These are phyloP conservation scores for Azolla pinnata DNA, from an alignment of 75 land plant species.

Conservation along the genomic window DNA sequence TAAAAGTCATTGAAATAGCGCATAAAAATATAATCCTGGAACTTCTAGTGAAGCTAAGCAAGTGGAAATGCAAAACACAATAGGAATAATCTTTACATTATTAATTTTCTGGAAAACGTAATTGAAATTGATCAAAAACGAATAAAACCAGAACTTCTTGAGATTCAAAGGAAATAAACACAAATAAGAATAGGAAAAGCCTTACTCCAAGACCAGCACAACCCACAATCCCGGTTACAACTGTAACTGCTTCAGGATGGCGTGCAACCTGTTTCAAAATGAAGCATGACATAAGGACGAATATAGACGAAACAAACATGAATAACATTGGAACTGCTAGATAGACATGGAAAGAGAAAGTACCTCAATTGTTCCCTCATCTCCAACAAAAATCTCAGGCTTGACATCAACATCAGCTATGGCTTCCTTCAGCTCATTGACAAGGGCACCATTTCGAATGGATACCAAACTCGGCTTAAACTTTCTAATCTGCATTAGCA, in stretches of 20 bases:
- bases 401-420: conserved; percentile 55
- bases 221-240: conserved; percentile 95
- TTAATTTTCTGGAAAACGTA: too few species aligned
- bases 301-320: too few species aligned
- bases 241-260: conserved; percentile 90
- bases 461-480: conserved; percentile 84
- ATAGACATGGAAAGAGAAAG: too few species aligned
- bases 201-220: conserved; percentile 91
- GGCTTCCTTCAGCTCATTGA: conserved; percentile 77
- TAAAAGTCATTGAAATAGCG: too few species aligned
- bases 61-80: too few species aligned
- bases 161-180: not conserved
- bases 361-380: conserved; percentile 86
- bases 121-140: too few species aligned
- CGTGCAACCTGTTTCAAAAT: conserved; percentile 65
- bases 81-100: too few species aligned
- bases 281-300: too few species aligned
- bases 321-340: too few species aligned
- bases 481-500: conserved; percentile 49
- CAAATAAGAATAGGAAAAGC: conserved; percentile 8
- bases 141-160: too few species aligned
- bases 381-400: conserved; percentile 87
- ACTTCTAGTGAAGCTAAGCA: too few species aligned
- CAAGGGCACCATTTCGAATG: conserved; percentile 48
- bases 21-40: too few species aligned